Evolutionary conservation across 2,329 filamentous ascomycete genomes (phyloP), one percentile per base, ranked within the genome.

Genomic region (Neonectria faginata): DNA sequence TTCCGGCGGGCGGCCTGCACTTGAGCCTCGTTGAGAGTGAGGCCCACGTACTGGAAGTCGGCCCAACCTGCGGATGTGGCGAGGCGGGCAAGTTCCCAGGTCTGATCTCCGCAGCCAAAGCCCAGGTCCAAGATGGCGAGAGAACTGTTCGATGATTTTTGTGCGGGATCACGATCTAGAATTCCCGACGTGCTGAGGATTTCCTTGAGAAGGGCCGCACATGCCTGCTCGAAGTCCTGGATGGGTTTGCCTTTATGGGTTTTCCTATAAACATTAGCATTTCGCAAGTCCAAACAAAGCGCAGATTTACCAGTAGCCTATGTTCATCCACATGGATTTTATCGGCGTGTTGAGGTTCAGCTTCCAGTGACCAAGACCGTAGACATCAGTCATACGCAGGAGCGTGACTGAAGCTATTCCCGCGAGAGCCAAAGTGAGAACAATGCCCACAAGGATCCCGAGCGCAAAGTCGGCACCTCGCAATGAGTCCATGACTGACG

Each of bases 301-400:
- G 20, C 20, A 3, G 20, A 18, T 83, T 72, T 82, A 83, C 87
- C 86, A 89, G 64, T 85, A 88, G 0, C 86, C 87, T 77, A 89
- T 83, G 61, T 88, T 89, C 85, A 89, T 89, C 86, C 87, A 89
- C 85, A 88, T 86, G n/a, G 80, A 81, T 5, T 74, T 70, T 2
- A 82, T 77, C 1, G 83, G 82, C 1, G 84, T 72, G 18, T 79
- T 75, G 22, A 86, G 66, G 68, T 88, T 87, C 53, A 88, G 80
- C 65, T 85, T 82, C 66, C 85, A 87, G 78, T 88, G 86, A 18
- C 85, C 83, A 7, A 88, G 76, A 1, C 83, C 82, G 67, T 88
- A 88, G 12, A 76, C 64, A 54, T 78, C 76, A 50, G 70, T 73
- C 52, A 59, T 72, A 5, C 73, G 73, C 39, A 79, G 58, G 14